Evolutionary conservation across 2,329 filamentous ascomycete species (phyloP), one percentile per base, ranked within the genome.

Genomic region (Xylaria sp.): DNA sequence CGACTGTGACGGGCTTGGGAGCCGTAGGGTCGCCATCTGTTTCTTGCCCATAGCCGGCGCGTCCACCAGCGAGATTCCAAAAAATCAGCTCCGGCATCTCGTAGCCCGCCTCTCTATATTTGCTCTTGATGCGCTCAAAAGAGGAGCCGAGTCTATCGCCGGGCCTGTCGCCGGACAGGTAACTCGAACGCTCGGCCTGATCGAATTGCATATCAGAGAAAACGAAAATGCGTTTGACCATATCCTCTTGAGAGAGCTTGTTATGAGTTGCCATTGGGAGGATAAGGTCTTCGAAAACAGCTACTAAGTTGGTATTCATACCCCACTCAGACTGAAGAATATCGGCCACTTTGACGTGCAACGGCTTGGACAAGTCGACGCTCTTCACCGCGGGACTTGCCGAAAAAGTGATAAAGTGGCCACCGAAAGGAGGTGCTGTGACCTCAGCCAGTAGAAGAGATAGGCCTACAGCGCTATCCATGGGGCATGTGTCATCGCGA

Each of bases 171-270:
- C 18, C 8, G 18, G 10, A 45, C 13, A 12, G 30, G 34, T 20
- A 9, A 5, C 10, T 2, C 4, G 10, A n/a, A 18, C 4, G 2
- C 59, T 39, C 68, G 62, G 82, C 82, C 0, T 65, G 0, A 69
- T 89, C 76, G 73, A 90, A 89, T 52, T 89, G 86, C 87, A 89
- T 89, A 73, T 89, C 87, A 52, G 80, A 84, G 72, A 89, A 89
- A 39, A 89, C 83, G 72, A 90, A 89, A 18, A 90, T 74, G 4
- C 85, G 83, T 78, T 88, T 88, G 18, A 89, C 82, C 86, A 90
- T 89, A 45, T 89, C 83, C 62, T 87, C 84, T 45, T 80, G 82
- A 69, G 79, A 81, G 39, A 89, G 72, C 12, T 85, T 81, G 69
- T 87, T 80, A 55, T 80, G 52, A 8, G 84, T 60, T 0, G 87